Evolutionary conservation across 2,329 filamentous ascomycete species (phyloP), one percentile per base, ranked within the genome.

Genomic region (Orbilia blumenaviensis): DNA sequence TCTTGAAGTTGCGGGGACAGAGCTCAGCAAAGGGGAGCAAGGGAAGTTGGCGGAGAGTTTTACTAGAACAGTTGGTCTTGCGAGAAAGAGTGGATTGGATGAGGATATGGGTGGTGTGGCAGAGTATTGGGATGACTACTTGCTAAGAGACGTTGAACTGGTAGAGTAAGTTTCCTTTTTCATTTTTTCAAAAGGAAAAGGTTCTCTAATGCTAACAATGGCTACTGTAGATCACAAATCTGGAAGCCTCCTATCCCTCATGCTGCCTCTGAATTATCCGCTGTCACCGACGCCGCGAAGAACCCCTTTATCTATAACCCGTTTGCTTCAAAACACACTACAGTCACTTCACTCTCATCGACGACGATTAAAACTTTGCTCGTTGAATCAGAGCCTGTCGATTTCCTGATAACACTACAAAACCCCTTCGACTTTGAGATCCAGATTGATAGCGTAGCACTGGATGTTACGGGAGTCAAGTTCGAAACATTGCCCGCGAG

Each of bases 301-400:
- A 93, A 95, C 77, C 95, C 95, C 0, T 97, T 99, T 80, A 92
- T 99, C 69, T 96, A 98, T 81, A 97, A 97, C 80, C 93, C 95
- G 0, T 98, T 97, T 80, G 84, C 93, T 18, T 77, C 66, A 7
- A 93, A 93, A 82, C 86, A 87, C 63, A 83, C 86, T 0, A 87
- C 88, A 44, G 86, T 90, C 61, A 86, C 87, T 23, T 85, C 84
- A 16, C 84, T 82, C 23, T 85, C 86, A 1, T 85, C 87, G 10
- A 89, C 93, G 72, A 87, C 87, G 69, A 87, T 93, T 0, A 76
- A 76, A 18, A 76, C 72, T 21, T 23, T 76, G 23, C 85, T 97
- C 29, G 92, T 98, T 18, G 89, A 92, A 3, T 90, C 89, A 14
- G 94, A 98, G 82, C 84, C 88, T 71, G 90, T 92, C 1, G 89